Percentiles rank a stretch among this genome's conserved stretches.
Evolutionary conservation across 2,329 filamentous ascomycete genomes (phyloP).

Genomic region (Stagonosporopsis tanaceti): DNA sequence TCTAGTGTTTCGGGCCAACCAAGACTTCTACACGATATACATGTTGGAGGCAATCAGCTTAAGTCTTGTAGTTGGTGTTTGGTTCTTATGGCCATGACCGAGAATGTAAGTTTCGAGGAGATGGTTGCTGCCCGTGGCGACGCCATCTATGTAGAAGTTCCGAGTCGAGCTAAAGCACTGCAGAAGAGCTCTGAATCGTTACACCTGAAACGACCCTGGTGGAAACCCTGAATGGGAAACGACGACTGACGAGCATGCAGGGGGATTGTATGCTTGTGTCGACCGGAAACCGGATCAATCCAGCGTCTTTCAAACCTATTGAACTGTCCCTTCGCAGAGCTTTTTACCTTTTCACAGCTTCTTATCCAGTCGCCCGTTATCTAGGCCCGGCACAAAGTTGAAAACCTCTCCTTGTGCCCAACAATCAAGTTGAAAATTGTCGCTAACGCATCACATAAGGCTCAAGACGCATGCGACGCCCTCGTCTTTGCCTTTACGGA

Average conservation of each 20-base stretch:
- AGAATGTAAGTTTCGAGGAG: slow-evolving; percentile 5
- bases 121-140: slow-evolving; percentile 3
- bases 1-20: slow-evolving; percentile 3
- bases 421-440: neutral
- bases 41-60: slow-evolving; percentile 2
- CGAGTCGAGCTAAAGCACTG: neutral
- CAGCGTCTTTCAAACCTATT: too few relatives aligned
- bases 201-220: neutral
- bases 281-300: neutral
- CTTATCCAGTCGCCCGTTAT: too few relatives aligned
- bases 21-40: slow-evolving; percentile 6
- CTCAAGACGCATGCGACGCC: neutral
- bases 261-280: neutral
- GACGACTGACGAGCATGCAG: too few relatives aligned
- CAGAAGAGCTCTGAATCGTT: neutral
- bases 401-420: neutral
- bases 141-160: slow-evolving; percentile 3
- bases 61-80: neutral
- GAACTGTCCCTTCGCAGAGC: too few relatives aligned
- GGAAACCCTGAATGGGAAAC: neutral
- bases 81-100: slow-evolving; percentile 5
- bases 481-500: neutral
- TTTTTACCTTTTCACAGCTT: too few relatives aligned
- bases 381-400: neutral
- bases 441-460: neutral